A percentile compares a stretch with the other conserved stretches of the same genome.
These are phyloP conservation scores for Aschersonia sp. DNA, from an alignment of 2,329 filamentous ascomycete species.

Conservation along the genomic window DNA sequence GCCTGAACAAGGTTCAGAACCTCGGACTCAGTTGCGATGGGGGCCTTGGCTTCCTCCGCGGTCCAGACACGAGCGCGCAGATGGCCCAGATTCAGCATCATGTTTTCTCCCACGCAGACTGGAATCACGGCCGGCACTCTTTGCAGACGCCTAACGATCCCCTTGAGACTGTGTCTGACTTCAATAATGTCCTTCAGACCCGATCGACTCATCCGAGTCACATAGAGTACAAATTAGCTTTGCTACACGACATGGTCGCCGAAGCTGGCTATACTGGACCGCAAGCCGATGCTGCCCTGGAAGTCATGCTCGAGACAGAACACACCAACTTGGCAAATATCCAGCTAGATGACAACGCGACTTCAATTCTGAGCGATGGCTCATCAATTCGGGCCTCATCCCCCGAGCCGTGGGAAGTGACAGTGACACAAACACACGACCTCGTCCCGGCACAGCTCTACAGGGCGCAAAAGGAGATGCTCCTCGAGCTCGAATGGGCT, in stretches of 20 bases:
- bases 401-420: background rate
- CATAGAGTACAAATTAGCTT: background rate
- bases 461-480: conserved; percentile 51
- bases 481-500: conserved; percentile 55
- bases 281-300: conserved; percentile 18
- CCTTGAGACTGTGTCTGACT: conserved; percentile 8
- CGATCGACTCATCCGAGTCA: background rate
- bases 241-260: conserved; percentile 21
- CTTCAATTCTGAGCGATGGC: background rate
- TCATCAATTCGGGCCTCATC: background rate
- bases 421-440: background rate
- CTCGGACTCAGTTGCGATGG: conserved; percentile 55
- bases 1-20: conserved; percentile 39
- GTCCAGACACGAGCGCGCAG: conserved; percentile 40
- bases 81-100: conserved; percentile 20
- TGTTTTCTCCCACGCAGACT: conserved; percentile 18
- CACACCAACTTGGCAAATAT: conserved; percentile 13
- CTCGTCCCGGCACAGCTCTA: conserved; percentile 43
- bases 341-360: conserved; percentile 18
- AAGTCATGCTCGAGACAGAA: conserved; percentile 20
- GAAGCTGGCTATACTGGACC: conserved; percentile 19
- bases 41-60: conserved; percentile 52
- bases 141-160: background rate
- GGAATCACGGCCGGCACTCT: background rate
- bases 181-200: conserved; percentile 10